Evolutionary conservation across 352 stramenopile genomes (phyloP).

Genomic region (Phytophthora pseudosyringae): DNA sequence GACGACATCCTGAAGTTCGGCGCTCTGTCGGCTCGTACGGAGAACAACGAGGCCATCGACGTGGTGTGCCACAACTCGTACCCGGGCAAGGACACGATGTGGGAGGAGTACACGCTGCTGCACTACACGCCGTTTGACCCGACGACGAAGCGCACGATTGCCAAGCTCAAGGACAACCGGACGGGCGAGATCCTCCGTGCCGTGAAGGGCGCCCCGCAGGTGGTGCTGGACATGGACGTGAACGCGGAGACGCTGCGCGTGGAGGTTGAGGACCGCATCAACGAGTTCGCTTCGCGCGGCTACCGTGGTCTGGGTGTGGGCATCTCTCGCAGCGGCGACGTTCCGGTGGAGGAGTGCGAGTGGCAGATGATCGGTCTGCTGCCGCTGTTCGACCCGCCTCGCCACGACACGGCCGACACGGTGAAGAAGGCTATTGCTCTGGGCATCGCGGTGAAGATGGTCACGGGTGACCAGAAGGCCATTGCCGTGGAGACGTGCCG

Average conservation of each 20-base stretch:
- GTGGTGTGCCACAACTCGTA: slow-evolving; percentile 79
- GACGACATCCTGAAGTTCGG: slow-evolving; percentile 69
- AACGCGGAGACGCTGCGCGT: slow-evolving; percentile 60
- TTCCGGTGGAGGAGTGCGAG: slow-evolving; percentile 76
- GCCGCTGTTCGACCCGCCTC: slow-evolving; percentile 94
- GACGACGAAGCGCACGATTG: slow-evolving; percentile 92
- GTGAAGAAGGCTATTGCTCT: slow-evolving; percentile 91
- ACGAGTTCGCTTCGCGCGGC: slow-evolving; percentile 76
- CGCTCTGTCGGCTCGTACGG: slow-evolving; percentile 66
- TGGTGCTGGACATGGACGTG: slow-evolving; percentile 88
- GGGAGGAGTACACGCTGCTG: slow-evolving; percentile 76
- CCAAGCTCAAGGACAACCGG: slow-evolving; percentile 82
- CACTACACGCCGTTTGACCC: slow-evolving; percentile 88
- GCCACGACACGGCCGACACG: slow-evolving; percentile 92
- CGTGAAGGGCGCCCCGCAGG: slow-evolving; percentile 93
- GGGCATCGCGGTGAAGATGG: slow-evolving; percentile 95
- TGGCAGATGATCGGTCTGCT: slow-evolving; percentile 95
- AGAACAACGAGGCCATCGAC: slow-evolving; percentile 83
- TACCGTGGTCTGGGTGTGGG: slow-evolving; percentile 75
- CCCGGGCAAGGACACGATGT: slow-evolving; percentile 82
- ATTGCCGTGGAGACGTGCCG: slow-evolving; percentile 94
- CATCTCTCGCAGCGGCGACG: slow-evolving; percentile 63
- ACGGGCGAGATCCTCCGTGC: slow-evolving; percentile 90
- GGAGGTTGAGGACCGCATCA: slow-evolving; percentile 82
- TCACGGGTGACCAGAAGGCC: slow-evolving; percentile 94